Evolutionary conservation across 257 asterid species (phyloP).

Genomic region (Knoxia roxburghii): DNA sequence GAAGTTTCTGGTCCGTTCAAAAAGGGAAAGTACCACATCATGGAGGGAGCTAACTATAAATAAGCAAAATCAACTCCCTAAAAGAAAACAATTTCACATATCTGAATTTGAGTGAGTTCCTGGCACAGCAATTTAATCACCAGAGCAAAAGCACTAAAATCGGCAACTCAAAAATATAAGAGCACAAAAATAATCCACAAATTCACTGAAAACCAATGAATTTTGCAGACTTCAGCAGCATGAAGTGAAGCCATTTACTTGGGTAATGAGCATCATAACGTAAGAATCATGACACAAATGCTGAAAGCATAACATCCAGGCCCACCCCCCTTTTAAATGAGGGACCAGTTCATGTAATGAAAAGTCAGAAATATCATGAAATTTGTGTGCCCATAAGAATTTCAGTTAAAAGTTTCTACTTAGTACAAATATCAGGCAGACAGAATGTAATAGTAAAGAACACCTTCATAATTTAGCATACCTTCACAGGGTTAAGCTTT

Average conservation of each 20-base stretch:
- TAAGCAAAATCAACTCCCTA: not conserved
- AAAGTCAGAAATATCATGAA: not conserved
- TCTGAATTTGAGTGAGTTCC: not conserved
- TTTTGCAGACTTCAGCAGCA: not conserved
- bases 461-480: constrained; percentile 16
- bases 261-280: not conserved
- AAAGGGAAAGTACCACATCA: not conserved
- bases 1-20: not conserved
- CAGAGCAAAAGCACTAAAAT: not conserved
- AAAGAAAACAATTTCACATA: not conserved
- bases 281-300: not conserved
- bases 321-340: not conserved
- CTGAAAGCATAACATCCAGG: not conserved
- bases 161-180: not conserved
- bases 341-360: too few species aligned
- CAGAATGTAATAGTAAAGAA: not conserved
- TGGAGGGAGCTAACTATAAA: not conserved
- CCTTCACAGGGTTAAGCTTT: constrained; percentile 89
- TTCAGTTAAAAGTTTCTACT: not conserved
- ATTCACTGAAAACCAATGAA: not conserved
- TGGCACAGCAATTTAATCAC: not conserved
- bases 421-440: not conserved
- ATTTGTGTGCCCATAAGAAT: not conserved
- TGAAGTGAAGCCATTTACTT: not conserved
- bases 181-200: not conserved